These are phyloP conservation scores for Aspergillus sergii DNA, from an alignment of 2,329 filamentous ascomycete species.

Conservation along the genomic window DNA sequence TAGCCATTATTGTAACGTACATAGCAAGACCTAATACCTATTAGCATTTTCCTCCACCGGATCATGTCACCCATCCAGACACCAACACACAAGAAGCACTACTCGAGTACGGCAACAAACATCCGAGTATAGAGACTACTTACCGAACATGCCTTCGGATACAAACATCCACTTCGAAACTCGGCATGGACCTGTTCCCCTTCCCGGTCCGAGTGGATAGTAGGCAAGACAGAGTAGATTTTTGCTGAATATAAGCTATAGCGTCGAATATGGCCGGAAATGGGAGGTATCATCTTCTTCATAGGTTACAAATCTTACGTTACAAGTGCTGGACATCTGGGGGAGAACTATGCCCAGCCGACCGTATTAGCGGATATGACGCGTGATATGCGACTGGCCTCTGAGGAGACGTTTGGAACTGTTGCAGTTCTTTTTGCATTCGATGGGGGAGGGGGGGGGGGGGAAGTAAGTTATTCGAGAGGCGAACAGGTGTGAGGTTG, in stretches of 20 bases:
- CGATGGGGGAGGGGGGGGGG: no score
- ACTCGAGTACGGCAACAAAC: background rate
- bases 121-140: background rate
- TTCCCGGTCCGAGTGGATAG: background rate
- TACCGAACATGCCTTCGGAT: background rate
- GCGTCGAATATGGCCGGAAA: background rate
- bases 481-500: conserved; percentile 14
- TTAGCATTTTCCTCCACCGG: background rate
- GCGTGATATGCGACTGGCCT: conserved; percentile 57
- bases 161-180: background rate
- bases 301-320: background rate
- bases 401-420: conserved; percentile 67
- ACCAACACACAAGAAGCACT: no score
- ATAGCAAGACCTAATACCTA: no score
- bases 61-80: background rate
- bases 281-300: background rate
- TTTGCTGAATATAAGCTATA: background rate
- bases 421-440: conserved; percentile 65
- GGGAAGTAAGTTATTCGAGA: conserved; percentile 46
- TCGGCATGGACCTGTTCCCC: background rate
- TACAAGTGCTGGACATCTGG: background rate
- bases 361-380: conserved; percentile 54
- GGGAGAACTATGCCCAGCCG: no score
- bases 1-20: no score
- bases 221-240: no score